These are phyloP conservation scores for Williopsis jadinii DNA, from an alignment of 1,139 yeast genomes.

Conservation along the genomic window DNA sequence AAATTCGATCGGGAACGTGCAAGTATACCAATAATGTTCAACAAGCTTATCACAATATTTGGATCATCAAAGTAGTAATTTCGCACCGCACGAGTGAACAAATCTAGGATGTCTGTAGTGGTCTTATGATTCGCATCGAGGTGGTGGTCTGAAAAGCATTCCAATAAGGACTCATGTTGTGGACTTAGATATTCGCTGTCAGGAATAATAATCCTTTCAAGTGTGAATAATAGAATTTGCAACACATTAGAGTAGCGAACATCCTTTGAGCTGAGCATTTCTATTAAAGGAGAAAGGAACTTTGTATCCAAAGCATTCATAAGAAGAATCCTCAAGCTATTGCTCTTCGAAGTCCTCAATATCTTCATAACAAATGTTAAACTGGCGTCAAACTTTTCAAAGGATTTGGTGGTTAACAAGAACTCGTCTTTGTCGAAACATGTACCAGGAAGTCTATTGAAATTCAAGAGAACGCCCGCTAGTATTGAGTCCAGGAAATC, in stretches of 20 bases:
- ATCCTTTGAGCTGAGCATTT: not conserved
- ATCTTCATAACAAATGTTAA: conserved; percentile 6
- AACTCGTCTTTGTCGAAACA: conserved; percentile 3
- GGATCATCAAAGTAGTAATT: not conserved
- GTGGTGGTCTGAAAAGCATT: conserved; percentile 3
- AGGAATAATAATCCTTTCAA: conserved; percentile 5
- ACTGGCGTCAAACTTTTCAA: conserved; percentile 5
- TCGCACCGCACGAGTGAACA: not conserved
- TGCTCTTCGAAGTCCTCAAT: conserved; percentile 4
- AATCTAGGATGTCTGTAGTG: not conserved
- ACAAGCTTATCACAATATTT: not conserved
- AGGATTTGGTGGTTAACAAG: not conserved
- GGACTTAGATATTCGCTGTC: not conserved
- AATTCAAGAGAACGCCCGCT: conserved; percentile 8
- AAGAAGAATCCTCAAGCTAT: conserved; percentile 6
- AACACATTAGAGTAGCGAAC: conserved; percentile 2
- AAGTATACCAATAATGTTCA: conserved; percentile 4
- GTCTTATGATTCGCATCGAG: not conserved
- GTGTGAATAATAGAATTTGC: conserved; percentile 4
- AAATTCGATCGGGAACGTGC: conserved; percentile 2
- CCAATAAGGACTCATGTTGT: not conserved
- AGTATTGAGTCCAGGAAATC: conserved; percentile 11
- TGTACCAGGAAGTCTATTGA: conserved; percentile 2
- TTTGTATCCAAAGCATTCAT: conserved; percentile 6
- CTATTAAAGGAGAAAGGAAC: conserved; percentile 7